phyloP scores from a whole-genome alignment of 129 eudicot genomes.

The Calendula officinalis region DNA sequence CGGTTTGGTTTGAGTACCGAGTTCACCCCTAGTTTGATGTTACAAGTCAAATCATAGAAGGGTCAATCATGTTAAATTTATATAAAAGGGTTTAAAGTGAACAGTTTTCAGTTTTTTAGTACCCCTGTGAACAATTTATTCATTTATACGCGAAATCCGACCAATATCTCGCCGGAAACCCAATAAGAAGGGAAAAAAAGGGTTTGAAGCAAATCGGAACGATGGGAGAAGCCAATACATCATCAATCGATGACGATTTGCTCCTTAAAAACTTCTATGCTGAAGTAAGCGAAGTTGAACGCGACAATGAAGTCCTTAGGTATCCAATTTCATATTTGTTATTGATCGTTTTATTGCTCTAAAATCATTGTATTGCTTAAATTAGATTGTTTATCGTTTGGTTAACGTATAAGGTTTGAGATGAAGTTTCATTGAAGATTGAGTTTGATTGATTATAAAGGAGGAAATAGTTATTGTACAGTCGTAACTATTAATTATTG shows the following conservation, averaged over 20 bases:
- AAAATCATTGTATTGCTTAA: conserved; percentile 2
- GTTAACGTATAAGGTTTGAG: not conserved
- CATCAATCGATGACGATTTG: conserved; percentile 64
- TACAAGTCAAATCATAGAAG: conserved; percentile 9
- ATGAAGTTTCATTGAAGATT: not conserved
- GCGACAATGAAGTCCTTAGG: conserved; percentile 96
- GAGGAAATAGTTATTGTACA: not conserved
- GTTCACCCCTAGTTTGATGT: too few relatives aligned
- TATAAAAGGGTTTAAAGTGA: conserved; percentile 18
- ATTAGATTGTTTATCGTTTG: not conserved
- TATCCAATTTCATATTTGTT: conserved; percentile 8
- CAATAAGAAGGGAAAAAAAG: conserved; percentile 5
- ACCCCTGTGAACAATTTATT: conserved; percentile 2
- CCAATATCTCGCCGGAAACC: conserved; percentile 27
- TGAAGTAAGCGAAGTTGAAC: conserved; percentile 95
- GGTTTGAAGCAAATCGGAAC: conserved; percentile 26
- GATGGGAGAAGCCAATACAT: conserved; percentile 55
- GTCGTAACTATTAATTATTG: not conserved
- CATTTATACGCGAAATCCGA: conserved; percentile 24
- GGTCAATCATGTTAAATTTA: not conserved
- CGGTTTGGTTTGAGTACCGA: too few relatives aligned
- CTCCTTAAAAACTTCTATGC: conserved; percentile 82
- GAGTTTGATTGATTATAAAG: not conserved
- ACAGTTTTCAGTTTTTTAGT: conserved; percentile 7
- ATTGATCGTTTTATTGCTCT: not conserved